Conservation (phyloP, 176 grass and related monocot species). For the Eragrostis curvula region DNA sequence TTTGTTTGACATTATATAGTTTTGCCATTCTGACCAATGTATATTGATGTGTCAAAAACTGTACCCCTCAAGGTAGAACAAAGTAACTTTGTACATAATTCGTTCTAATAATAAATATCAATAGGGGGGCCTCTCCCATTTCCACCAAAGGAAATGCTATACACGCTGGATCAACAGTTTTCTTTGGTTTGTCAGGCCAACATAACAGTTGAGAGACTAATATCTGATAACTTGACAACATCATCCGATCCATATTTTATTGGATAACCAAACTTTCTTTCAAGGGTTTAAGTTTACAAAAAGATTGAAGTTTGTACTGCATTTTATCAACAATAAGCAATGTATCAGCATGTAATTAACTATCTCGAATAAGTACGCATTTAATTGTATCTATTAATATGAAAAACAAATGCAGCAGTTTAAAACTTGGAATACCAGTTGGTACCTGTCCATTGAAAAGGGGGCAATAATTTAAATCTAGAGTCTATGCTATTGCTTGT, state of each 20-base stretch:
- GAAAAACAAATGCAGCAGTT: neutral
- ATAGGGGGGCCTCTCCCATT: too few species aligned
- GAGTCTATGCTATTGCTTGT: neutral
- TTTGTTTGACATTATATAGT: conserved; percentile 14
- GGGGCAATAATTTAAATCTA: too few species aligned
- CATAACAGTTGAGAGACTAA: conserved; percentile 36
- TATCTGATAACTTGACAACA: conserved; percentile 19
- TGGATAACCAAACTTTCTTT: neutral
- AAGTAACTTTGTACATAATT: neutral
- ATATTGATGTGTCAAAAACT: neutral
- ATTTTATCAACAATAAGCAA: neutral
- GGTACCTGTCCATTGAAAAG: neutral
- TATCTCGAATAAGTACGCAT: neutral
- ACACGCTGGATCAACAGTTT: conserved; percentile 6
- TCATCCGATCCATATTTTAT: neutral
- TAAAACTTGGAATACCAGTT: neutral
- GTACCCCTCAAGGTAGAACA: neutral
- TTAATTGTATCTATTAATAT: neutral
- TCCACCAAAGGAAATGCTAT: too few species aligned
- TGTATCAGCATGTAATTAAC: neutral
- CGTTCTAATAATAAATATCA: too few species aligned
- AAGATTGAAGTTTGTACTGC: neutral
- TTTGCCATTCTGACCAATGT: conserved; percentile 5
- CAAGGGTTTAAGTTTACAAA: neutral
- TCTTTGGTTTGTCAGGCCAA: conserved; percentile 11